These are phyloP conservation scores for Emericellopsis cladophorae DNA, from an alignment of 2,329 filamentous ascomycete species.

Conservation along the genomic window DNA sequence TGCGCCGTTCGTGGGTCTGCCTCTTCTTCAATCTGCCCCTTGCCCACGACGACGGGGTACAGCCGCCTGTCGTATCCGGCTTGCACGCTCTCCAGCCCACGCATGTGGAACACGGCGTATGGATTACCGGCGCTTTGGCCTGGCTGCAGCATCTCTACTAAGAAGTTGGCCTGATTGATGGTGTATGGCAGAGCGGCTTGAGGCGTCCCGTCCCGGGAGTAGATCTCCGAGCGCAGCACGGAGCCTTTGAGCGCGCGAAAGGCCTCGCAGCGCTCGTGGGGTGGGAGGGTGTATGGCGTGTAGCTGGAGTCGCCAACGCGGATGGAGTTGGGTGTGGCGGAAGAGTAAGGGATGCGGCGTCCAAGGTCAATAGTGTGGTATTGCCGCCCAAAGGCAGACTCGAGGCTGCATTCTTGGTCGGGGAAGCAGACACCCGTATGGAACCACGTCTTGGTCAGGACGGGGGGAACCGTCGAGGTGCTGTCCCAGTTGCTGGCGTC, in stretches of 20 bases:
- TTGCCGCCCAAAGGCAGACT: not conserved
- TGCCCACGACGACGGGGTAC: too few species aligned
- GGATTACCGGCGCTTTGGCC: not conserved
- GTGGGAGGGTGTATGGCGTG: not conserved
- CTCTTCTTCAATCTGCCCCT: not conserved
- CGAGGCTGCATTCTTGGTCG: not conserved
- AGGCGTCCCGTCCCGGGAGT: not conserved
- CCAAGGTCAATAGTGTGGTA: not conserved
- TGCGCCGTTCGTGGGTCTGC: not conserved
- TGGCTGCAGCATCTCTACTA: too few species aligned
- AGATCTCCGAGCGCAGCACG: not conserved
- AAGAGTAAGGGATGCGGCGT: not conserved
- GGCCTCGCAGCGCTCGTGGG: not conserved
- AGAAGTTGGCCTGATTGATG: not conserved
- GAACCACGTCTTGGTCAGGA: slow-evolving; percentile 1
- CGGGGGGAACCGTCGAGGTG: not conserved
- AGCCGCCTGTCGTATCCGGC: not conserved
- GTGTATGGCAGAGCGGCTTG: not conserved
- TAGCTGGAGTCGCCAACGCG: not conserved
- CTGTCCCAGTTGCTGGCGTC: too few species aligned
- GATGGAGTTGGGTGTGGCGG: not conserved
- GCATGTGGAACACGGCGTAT: not conserved
- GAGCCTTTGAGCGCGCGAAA: not conserved
- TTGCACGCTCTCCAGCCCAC: not conserved
- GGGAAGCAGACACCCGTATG: not conserved